phyloP scores from a whole-genome alignment of 108 stramenopile species.

The Nannochloropsis oceanica region DNA sequence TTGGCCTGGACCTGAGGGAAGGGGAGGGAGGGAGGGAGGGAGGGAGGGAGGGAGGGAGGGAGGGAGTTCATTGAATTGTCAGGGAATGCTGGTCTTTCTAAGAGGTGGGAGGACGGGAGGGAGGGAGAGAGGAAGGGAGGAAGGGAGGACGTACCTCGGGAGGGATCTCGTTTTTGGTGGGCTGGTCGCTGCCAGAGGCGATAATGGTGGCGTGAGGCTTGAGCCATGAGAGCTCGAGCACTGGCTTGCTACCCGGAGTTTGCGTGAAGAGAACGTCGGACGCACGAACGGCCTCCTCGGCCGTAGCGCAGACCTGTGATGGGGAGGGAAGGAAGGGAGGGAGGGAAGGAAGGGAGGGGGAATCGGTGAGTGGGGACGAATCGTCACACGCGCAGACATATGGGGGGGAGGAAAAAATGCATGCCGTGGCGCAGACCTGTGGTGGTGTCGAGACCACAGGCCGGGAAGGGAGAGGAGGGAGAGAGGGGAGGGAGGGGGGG shows the following conservation, averaged over 20 bases:
- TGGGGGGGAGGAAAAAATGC: no score
- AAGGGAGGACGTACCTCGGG: constrained; percentile 44
- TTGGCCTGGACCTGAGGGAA: neutral
- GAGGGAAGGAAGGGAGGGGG: no score
- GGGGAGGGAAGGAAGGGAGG: no score
- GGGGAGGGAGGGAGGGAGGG: neutral
- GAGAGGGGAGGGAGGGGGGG: no score
- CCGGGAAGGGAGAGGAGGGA: no score
- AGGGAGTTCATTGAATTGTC: neutral
- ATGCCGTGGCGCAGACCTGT: no score
- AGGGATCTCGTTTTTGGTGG: constrained; percentile 83
- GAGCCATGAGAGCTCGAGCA: constrained; percentile 61
- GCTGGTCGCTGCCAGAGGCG: constrained; percentile 77
- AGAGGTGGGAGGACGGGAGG: neutral
- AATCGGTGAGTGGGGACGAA: no score
- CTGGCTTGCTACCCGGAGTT: constrained; percentile 56
- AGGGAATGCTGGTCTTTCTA: no score
- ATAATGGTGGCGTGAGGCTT: constrained; percentile 74
- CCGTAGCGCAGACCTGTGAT: constrained; percentile 43
- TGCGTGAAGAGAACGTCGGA: constrained; percentile 73
- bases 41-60: neutral
- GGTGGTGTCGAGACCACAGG: no score
- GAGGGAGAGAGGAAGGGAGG: no score
- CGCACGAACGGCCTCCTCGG: constrained; percentile 52
- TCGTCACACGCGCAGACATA: no score